A percentile compares a stretch with the other conserved stretches of the same genome.
phyloP scores from a whole-genome alignment of 2,329 filamentous ascomycete genomes.

The Mycocentrospora acerina region DNA sequence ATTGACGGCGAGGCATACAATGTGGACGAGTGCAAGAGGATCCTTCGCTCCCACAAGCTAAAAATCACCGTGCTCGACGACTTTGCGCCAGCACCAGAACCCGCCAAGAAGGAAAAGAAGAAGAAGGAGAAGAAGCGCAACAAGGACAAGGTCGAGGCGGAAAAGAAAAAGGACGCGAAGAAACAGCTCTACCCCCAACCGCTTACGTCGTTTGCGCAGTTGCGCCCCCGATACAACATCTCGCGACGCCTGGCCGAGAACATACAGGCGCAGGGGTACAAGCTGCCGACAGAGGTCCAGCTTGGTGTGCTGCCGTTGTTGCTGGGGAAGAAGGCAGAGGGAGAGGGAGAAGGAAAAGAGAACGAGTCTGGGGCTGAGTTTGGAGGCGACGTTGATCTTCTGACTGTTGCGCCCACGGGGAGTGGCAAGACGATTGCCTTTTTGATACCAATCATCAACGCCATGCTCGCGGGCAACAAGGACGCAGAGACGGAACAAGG shows the following conservation, averaged over 20 bases:
- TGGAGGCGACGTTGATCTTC: conserved; percentile 64
- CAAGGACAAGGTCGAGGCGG: conserved; percentile 37
- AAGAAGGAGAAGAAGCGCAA: conserved; percentile 56
- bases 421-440: conserved; percentile 97
- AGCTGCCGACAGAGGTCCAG: conserved; percentile 89
- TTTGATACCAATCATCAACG: conserved; percentile 81
- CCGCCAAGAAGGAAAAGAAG: conserved; percentile 53
- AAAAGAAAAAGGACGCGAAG: conserved; percentile 54
- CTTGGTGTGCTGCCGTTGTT: conserved; percentile 81
- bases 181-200: conserved; percentile 75
- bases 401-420: conserved; percentile 90
- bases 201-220: conserved; percentile 71
- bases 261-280: conserved; percentile 79
- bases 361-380: conserved; percentile 21
- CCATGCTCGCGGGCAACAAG: conserved; percentile 52
- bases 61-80: conserved; percentile 76
- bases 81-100: conserved; percentile 34
- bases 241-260: conserved; percentile 75
- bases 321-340: conserved; percentile 50
- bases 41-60: conserved; percentile 77
- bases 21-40: conserved; percentile 70
- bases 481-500: conserved; percentile 17
- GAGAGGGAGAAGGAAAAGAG: conserved; percentile 1
- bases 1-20: conserved; percentile 48
- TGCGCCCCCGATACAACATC: conserved; percentile 71